A percentile compares a stretch with the other conserved stretches of the same genome.
Evolutionary conservation across 305 asterid species (phyloP).

Genomic region (Rubia tinctorum): DNA sequence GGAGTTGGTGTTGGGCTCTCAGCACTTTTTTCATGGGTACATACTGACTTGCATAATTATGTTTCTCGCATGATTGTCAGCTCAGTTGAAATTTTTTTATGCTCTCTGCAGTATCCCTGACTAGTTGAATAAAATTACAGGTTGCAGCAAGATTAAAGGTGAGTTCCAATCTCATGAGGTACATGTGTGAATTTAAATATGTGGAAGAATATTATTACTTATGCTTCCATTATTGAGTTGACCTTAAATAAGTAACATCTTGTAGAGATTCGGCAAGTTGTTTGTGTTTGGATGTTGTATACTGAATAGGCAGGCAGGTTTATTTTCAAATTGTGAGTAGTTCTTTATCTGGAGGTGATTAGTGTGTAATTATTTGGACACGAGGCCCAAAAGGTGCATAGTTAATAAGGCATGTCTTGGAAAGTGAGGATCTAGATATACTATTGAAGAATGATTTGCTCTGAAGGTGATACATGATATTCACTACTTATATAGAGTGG

Average conservation of each 20-base stretch:
- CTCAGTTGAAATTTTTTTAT: not conserved
- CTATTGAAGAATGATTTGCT: not conserved
- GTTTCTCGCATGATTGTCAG: not conserved
- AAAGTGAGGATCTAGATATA: not conserved
- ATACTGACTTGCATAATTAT: not conserved
- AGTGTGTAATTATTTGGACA: not conserved
- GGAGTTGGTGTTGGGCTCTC: constrained; percentile 95
- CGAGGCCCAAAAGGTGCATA: not conserved
- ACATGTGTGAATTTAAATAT: constrained; percentile 3
- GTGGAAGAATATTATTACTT: not conserved
- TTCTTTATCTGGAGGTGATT: not conserved
- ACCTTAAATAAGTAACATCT: not conserved
- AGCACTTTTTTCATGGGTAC: constrained; percentile 88
- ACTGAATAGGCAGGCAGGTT: constrained; percentile 1
- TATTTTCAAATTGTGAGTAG: not conserved
- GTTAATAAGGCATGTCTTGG: not conserved
- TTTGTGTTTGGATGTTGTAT: not conserved
- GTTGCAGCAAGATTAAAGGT: constrained; percentile 76
- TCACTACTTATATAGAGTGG: not conserved
- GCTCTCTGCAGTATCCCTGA: constrained; percentile 22
- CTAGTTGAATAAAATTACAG: constrained; percentile 44
- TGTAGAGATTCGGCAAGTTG: not conserved
- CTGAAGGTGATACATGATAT: not conserved
- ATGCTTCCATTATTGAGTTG: not conserved
- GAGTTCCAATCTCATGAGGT: constrained; percentile 25